Percentiles rank a stretch among this genome's conserved stretches.
Conservation (phyloP, 164 flowering plant species). For the Malania oleifera region DNA sequence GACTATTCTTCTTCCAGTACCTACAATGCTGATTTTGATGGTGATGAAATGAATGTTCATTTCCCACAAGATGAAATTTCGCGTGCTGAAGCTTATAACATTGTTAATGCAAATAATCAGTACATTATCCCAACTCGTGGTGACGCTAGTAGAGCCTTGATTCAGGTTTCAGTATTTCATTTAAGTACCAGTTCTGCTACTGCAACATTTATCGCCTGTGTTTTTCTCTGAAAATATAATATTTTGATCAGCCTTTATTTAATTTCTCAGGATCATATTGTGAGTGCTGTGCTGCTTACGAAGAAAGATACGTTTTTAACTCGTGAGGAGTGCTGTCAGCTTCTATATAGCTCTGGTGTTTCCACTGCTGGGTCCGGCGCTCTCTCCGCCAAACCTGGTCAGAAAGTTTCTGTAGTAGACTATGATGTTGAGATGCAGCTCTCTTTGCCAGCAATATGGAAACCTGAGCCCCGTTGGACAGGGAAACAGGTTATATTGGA, state of each 20-base stretch:
- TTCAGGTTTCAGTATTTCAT: constrained; percentile 57
- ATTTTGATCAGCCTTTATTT: neutral
- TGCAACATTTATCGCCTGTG: too few relatives aligned
- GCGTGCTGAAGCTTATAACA: constrained; percentile 88
- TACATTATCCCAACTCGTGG: constrained; percentile 92
- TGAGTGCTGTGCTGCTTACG: constrained; percentile 81
- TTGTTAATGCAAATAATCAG: constrained; percentile 93
- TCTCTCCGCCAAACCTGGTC: constrained; percentile 25
- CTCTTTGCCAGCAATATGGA: constrained; percentile 64
- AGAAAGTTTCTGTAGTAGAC: constrained; percentile 39
- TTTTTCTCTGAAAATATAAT: too few relatives aligned
- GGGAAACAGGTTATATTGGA: constrained; percentile 79
- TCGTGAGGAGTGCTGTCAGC: constrained; percentile 62
- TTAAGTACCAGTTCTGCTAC: too few relatives aligned
- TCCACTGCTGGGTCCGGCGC: constrained; percentile 27
- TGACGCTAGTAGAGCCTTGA: constrained; percentile 82
- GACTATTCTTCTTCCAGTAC: constrained; percentile 38
- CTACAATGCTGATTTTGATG: constrained; percentile 99
- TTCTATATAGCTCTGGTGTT: constrained; percentile 71
- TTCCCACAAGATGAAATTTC: constrained; percentile 99
- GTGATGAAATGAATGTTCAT: constrained; percentile 99
- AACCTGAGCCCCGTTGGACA: constrained; percentile 86
- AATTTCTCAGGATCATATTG: constrained; percentile 70
- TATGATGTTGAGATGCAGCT: constrained; percentile 50
- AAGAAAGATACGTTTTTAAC: constrained; percentile 82